Evolutionary conservation across 768 basidiomycete species (phyloP), one percentile per base, ranked within the genome.

Genomic region (Pisolithus tinctorius): DNA sequence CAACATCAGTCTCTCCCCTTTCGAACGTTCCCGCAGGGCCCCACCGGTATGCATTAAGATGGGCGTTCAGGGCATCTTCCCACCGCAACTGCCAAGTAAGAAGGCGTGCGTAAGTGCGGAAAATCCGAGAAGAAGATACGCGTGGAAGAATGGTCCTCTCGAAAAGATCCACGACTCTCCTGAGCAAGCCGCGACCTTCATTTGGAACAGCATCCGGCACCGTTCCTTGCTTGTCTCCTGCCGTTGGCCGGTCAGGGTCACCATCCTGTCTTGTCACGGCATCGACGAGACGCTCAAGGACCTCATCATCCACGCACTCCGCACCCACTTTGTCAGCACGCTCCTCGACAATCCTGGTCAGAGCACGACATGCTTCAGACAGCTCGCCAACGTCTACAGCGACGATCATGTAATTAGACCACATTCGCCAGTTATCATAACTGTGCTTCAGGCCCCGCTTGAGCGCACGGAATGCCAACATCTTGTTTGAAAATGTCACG

Each of bases 381-480:
- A 97, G 76, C 63, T 98, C 93, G 6, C 94, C 95, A 17, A 97
- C 88, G 58, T 97, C 93, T 68, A 96, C 75, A 4, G 90, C 79
- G 26, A 98, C 85, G 61, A 96, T 74, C 86, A 91, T 93, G 74
- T 93, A 98, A 73, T 99, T 99, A 54, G 78, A 77, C 96, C 96
- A 99, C 88, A 99, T 94, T 17, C 92, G 81, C 94, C 95, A 98
- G 62, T 93, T 94, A 26, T 90, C 84, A 65, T 92, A 88, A 45
- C 81, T 80, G 66, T 79, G 81, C 58, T 83, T 84, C 54, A 98
- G 77, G 1, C 96, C 94, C 54, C 91, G 88, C 57, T 88, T 86
- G 26, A 99, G 84, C 2, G 96, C 95, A 16, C 85, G 86, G 76
- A 91, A 96, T 1, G 96, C 96, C 40, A 93, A 79, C 43, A 84